Evolutionary conservation across 2,329 filamentous ascomycete species (phyloP).

Genomic region (Sarocladium strictum): DNA sequence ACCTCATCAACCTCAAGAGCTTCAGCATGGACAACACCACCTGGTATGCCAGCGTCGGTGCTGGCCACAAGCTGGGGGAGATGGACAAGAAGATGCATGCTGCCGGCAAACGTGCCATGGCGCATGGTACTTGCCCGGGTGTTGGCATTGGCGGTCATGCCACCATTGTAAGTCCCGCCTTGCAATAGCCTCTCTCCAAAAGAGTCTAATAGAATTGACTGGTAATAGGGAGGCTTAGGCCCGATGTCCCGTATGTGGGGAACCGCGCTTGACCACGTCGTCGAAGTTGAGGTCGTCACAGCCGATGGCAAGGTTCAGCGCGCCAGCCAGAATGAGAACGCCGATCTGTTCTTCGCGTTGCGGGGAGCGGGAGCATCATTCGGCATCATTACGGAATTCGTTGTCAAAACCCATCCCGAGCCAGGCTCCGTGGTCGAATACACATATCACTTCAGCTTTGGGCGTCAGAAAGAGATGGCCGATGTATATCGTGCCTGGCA

Average conservation of each 20-base stretch:
- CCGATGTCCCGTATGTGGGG: conserved; percentile 57
- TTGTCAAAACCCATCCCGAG: conserved; percentile 48
- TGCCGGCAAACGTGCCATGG: conserved; percentile 48
- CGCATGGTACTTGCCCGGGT: conserved; percentile 54
- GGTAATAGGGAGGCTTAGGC: conserved; percentile 46
- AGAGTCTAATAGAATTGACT: too few relatives aligned
- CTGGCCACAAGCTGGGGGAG: conserved; percentile 46
- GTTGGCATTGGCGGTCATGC: conserved; percentile 55
- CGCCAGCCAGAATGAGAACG: conserved; percentile 40
- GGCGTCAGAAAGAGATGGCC: conserved; percentile 40
- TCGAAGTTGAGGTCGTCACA: conserved; percentile 51
- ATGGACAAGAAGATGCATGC: conserved; percentile 44
- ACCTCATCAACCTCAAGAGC: conserved; percentile 45
- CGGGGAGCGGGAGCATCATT: conserved; percentile 52
- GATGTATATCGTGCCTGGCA: conserved; percentile 53
- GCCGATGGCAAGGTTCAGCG: conserved; percentile 45
- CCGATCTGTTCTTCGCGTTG: conserved; percentile 51
- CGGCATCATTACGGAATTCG: conserved; percentile 52
- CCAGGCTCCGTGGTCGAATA: conserved; percentile 53
- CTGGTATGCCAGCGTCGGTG: conserved; percentile 49
- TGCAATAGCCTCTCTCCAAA: too few relatives aligned
- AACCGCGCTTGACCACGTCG: conserved; percentile 46
- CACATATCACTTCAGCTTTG: conserved; percentile 47
- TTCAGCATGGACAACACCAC: conserved; percentile 47
- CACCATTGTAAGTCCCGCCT: conserved; percentile 39